A percentile compares a stretch with the other conserved stretches of the same genome.
phyloP scores from a whole-genome alignment of 208 protist species.

The Trypanosoma congolense region DNA sequence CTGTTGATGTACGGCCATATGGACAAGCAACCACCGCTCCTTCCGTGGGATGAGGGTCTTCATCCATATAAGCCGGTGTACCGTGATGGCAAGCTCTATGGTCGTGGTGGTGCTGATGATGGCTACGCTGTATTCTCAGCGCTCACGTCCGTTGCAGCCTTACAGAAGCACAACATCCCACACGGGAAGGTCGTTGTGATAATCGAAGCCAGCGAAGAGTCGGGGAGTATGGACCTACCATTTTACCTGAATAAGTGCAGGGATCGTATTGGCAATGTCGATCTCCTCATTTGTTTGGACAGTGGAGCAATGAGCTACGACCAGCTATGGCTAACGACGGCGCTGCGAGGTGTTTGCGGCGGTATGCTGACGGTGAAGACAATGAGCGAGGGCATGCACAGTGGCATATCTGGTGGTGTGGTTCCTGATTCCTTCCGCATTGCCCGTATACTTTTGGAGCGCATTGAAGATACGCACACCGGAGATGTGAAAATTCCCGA shows the following conservation, averaged over 20 bases:
- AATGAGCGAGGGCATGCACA: conserved; percentile 89
- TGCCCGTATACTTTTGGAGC: conserved; percentile 70
- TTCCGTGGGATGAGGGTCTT: conserved; percentile 87
- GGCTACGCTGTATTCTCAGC: conserved; percentile 87
- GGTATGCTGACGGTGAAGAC: conserved; percentile 82
- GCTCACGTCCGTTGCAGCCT: conserved; percentile 52
- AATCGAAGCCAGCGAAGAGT: conserved; percentile 91
- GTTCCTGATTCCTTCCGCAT: conserved; percentile 94
- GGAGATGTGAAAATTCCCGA: conserved; percentile 84
- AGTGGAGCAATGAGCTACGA: conserved; percentile 92
- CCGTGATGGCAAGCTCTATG: conserved; percentile 88
- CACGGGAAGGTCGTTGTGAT: conserved; percentile 80
- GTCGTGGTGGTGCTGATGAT: conserved; percentile 89
- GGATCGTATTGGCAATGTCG: conserved; percentile 65
- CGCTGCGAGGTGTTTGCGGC: conserved; percentile 84
- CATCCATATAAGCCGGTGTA: conserved; percentile 82
- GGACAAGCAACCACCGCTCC: conserved; percentile 95
- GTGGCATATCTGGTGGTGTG: conserved; percentile 89
- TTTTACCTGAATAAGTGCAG: conserved; percentile 75
- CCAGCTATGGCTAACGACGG: conserved; percentile 93
- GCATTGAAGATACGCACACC: conserved; percentile 90
- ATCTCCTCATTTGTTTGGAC: conserved; percentile 93
- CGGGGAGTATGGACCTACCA: conserved; percentile 75
- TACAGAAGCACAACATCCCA: conserved; percentile 75
- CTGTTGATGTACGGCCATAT: conserved; percentile 95